phyloP scores from a whole-genome alignment of 495 filamentous ascomycete genomes.

The Darksidea phi region DNA sequence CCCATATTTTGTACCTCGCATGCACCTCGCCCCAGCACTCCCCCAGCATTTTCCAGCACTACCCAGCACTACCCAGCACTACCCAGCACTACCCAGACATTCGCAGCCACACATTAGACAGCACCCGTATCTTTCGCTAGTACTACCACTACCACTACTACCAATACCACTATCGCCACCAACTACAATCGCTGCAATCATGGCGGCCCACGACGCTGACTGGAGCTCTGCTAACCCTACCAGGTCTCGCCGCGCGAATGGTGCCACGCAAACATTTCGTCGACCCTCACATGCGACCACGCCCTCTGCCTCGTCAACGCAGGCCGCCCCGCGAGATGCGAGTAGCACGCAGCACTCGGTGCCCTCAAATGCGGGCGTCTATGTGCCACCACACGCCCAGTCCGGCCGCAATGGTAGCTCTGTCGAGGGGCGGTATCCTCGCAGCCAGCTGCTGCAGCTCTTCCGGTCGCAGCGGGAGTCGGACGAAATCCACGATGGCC shows the following conservation, averaged over 20 bases:
- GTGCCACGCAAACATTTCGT: conserved; percentile 81
- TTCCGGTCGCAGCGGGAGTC: conserved; percentile 61
- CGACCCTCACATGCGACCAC: conserved; percentile 70
- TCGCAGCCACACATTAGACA: conserved; percentile 6
- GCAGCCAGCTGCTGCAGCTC: conserved; percentile 77
- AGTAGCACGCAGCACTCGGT: conserved; percentile 27
- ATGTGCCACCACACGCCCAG: conserved; percentile 61
- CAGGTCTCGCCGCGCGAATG: conserved; percentile 72
- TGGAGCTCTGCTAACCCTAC: not conserved
- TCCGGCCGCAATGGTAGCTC: conserved; percentile 59
- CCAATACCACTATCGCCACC: too few species aligned
- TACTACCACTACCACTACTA: conserved; percentile 14
- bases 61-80: not conserved
- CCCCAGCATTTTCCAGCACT: not conserved
- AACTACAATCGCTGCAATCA: conserved; percentile 5
- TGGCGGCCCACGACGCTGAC: not conserved
- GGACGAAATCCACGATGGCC: conserved; percentile 58
- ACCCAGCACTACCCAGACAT: not conserved
- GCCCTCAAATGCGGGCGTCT: conserved; percentile 53
- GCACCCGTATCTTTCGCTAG: conserved; percentile 4
- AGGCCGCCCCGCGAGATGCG: conserved; percentile 26
- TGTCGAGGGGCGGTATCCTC: conserved; percentile 68
- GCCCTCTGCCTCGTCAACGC: conserved; percentile 34
- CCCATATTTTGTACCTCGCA: not conserved
- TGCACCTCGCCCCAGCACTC: too few species aligned